Evolutionary conservation across 2,329 filamentous ascomycete species (phyloP), one percentile per base, ranked within the genome.

Genomic region (Gliomastix tumulicola): DNA sequence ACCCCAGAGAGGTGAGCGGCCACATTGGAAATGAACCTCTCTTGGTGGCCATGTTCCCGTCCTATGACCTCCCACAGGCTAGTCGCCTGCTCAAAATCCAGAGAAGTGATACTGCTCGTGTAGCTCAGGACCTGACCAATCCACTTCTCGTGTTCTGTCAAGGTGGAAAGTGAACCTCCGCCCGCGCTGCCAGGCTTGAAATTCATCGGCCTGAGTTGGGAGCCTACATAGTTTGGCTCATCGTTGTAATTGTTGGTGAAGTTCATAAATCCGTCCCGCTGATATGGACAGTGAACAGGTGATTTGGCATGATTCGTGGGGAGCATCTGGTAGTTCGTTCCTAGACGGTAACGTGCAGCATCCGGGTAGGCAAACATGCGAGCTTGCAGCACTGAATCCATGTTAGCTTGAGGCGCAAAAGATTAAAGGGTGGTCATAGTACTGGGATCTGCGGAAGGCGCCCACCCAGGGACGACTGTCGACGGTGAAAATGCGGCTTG

Each of bases 31-130:
- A 82, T 57, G 40, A 79, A 77, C 51, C 77, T 75, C 3, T 75
- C 68, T 55, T 82, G 76, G 51, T 81, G 77, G 4, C 74, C 76
- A 4, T 57, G 45, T 3, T 63, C 62, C 18, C 57, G 58, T 32
- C 68, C 69, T 4, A 69, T 55, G 15, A 70, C 63, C 31, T 65
- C 49, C 69, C 70, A 76, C 12, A 76, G 57, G 4, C 54, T 59
- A 34, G 57, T 59, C 16, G 67, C 58, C 49, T 74, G 70, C 36
- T 59, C 66, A 44, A 68, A 76, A 49, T 76, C 73, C 18, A 65
- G 60, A 16, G 66, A 62, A 5, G 55, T 62, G 18, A 74, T 53
- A 20, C 67, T 63, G 12, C 57, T 61, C 43, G 58, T 60, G 54
- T 68, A 70, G 8, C 60, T 60, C 35, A 73, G 39, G 41, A 45